phyloP scores from a whole-genome alignment of 75 land plant genomes.

The Sequoiadendron giganteum region DNA sequence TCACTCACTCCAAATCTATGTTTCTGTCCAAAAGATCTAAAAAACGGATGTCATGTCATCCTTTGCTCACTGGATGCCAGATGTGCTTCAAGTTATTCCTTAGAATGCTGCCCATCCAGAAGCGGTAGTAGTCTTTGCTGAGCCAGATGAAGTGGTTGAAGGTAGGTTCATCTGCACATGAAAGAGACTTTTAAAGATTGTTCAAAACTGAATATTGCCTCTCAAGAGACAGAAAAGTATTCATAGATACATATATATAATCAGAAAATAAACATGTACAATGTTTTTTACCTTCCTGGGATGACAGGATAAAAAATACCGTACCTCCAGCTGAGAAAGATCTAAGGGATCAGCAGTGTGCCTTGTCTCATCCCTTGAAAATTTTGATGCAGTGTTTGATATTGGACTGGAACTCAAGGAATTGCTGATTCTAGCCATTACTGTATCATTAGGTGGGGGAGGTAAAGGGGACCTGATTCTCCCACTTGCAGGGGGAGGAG shows the following conservation, averaged over 20 bases:
- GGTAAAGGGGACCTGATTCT: slow-evolving; percentile 88
- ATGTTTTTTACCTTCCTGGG: neutral
- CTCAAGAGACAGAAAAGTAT: neutral
- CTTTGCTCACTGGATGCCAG: neutral
- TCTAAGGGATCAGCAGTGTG: slow-evolving; percentile 59
- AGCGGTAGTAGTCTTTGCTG: slow-evolving; percentile 37
- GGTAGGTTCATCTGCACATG: slow-evolving; percentile 59
- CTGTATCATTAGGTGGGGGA: slow-evolving; percentile 97
- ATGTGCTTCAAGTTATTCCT: neutral
- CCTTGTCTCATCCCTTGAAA: slow-evolving; percentile 26
- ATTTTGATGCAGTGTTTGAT: slow-evolving; percentile 10
- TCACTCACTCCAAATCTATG: slow-evolving; percentile 2
- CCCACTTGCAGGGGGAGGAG: slow-evolving; percentile 82
- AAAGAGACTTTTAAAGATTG: neutral
- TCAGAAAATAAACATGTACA: neutral
- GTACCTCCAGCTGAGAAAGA: slow-evolving; percentile 85
- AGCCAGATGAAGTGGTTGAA: slow-evolving; percentile 23
- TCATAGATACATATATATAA: neutral
- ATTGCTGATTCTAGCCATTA: slow-evolving; percentile 33
- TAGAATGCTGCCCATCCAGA: slow-evolving; percentile 80
- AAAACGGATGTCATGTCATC: neutral
- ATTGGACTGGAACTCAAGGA: slow-evolving; percentile 17
- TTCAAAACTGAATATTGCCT: neutral
- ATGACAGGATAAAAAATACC: neutral
- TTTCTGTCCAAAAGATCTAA: neutral